Conservation (phyloP, 441 rosid genomes). For the Gossypium trilobum region DNA sequence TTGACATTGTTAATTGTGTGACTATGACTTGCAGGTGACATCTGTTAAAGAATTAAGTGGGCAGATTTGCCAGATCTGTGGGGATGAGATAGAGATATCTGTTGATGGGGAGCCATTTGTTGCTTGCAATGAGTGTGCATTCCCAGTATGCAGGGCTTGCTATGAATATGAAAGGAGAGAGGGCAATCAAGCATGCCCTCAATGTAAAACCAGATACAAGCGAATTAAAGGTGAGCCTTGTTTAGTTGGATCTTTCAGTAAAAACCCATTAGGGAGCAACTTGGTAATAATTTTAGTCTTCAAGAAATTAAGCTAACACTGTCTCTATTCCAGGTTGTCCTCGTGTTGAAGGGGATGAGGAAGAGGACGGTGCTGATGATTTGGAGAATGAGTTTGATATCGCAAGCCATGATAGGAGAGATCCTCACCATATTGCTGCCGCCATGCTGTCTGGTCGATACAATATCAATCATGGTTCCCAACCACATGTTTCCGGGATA, state of each 20-base stretch:
- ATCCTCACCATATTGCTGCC: slow-evolving; percentile 38
- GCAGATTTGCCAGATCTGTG: slow-evolving; percentile 77
- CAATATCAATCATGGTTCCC: slow-evolving; percentile 33
- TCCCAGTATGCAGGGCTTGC: slow-evolving; percentile 72
- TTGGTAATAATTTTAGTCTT: neutral
- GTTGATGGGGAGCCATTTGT: slow-evolving; percentile 64
- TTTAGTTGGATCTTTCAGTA: neutral
- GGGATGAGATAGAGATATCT: slow-evolving; percentile 62
- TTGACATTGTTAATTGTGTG: slow-evolving; percentile 12
- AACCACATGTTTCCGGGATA: slow-evolving; percentile 27
- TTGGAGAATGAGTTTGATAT: slow-evolving; percentile 60
- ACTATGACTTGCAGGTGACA: slow-evolving; percentile 38
- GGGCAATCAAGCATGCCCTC: slow-evolving; percentile 76
- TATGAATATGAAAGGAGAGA: slow-evolving; percentile 81
- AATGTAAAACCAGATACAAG: slow-evolving; percentile 71
- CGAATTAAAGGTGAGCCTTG: slow-evolving; percentile 51
- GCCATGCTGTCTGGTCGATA: slow-evolving; percentile 40
- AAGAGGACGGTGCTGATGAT: slow-evolving; percentile 68
- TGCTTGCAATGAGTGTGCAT: slow-evolving; percentile 87
- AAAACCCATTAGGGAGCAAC: neutral
- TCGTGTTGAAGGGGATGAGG: slow-evolving; percentile 77
- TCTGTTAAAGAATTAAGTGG: slow-evolving; percentile 63
- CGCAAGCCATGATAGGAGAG: slow-evolving; percentile 27
- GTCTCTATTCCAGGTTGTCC: slow-evolving; percentile 47
- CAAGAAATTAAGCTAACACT: neutral